Percentiles rank a stretch among this genome's conserved stretches.
phyloP scores from a whole-genome alignment of 2,329 filamentous ascomycete species.

The Penicillium oxalicum region DNA sequence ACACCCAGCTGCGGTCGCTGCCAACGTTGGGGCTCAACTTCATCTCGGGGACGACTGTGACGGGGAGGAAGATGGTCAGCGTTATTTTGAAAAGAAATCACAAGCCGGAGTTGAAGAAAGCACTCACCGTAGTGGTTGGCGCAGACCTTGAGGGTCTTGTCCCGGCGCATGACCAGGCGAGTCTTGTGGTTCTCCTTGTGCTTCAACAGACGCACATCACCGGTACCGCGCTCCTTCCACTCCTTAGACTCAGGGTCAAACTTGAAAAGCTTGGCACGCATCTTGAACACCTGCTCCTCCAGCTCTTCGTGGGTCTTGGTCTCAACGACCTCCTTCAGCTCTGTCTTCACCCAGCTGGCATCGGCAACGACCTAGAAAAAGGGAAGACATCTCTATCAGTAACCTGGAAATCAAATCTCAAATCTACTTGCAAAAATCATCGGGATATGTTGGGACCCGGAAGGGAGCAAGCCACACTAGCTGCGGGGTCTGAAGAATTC shows the following conservation, averaged over 20 bases:
- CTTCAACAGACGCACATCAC: slow-evolving; percentile 92
- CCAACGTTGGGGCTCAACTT: slow-evolving; percentile 97
- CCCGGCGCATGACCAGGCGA: slow-evolving; percentile 92
- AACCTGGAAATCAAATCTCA: neutral
- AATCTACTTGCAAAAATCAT: neutral
- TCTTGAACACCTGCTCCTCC: slow-evolving; percentile 98
- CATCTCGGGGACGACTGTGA: slow-evolving; percentile 89
- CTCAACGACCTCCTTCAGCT: slow-evolving; percentile 93
- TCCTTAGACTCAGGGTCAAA: slow-evolving; percentile 87
- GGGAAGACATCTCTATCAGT: neutral
- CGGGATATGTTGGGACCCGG: slow-evolving; percentile 1
- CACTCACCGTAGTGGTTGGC: slow-evolving; percentile 95
- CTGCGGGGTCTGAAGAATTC: slow-evolving; percentile 1
- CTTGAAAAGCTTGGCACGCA: slow-evolving; percentile 99
- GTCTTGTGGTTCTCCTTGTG: slow-evolving; percentile 99
- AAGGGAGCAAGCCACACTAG: slow-evolving; percentile 1
- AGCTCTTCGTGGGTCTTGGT: slow-evolving; percentile 97
- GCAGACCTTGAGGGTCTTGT: slow-evolving; percentile 99
- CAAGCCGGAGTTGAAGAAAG: slow-evolving; percentile 10
- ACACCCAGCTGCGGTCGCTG: slow-evolving; percentile 97
- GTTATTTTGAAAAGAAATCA: neutral
- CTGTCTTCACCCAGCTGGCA: slow-evolving; percentile 73
- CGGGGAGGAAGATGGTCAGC: neutral
- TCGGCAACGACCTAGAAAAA: slow-evolving; percentile 55
- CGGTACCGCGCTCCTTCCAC: slow-evolving; percentile 99